A percentile compares a stretch with the other conserved stretches of the same genome.
Conservation (phyloP, 1,284 basidiomycete genomes). For the Cutaneotrichosporon arboriforme region DNA sequence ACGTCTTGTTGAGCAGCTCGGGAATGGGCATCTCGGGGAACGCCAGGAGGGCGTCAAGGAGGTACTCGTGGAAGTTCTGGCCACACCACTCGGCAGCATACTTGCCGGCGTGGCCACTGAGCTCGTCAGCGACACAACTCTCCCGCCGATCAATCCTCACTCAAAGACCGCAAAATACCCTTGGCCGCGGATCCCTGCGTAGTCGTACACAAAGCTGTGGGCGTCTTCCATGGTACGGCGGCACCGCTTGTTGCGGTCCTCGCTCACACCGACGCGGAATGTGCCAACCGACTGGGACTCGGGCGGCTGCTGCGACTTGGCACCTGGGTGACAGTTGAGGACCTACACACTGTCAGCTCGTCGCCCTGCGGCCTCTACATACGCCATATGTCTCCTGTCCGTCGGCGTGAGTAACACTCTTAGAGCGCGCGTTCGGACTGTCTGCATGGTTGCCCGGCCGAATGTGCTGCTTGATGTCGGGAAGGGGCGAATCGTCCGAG, state of each 20-base stretch:
- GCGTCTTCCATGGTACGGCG: slow-evolving; percentile 96
- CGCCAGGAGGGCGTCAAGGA: slow-evolving; percentile 47
- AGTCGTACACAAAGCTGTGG: slow-evolving; percentile 93
- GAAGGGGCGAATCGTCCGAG: slow-evolving; percentile 13
- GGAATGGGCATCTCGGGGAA: slow-evolving; percentile 59
- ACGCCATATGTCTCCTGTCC: slow-evolving; percentile 69
- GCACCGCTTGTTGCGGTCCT: slow-evolving; percentile 76
- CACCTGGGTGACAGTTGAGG: slow-evolving; percentile 46
- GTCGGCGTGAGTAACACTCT: slow-evolving; percentile 65
- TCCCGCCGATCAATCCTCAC: slow-evolving; percentile 25
- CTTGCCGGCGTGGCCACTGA: slow-evolving; percentile 86
- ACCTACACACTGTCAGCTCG: slow-evolving; percentile 25
- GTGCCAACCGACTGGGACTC: slow-evolving; percentile 42
- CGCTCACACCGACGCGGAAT: slow-evolving; percentile 76
- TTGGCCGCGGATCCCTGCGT: slow-evolving; percentile 82
- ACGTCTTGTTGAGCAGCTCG: slow-evolving; percentile 86
- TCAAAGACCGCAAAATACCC: slow-evolving; percentile 98
- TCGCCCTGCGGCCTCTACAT: not conserved
- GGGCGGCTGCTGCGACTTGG: not conserved
- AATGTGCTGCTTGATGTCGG: slow-evolving; percentile 11
- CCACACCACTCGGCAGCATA: slow-evolving; percentile 99
- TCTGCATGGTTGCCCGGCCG: slow-evolving; percentile 34
- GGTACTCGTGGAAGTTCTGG: slow-evolving; percentile 77
- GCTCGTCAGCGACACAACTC: not conserved
- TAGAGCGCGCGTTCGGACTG: slow-evolving; percentile 63